Base-by-base conservation (phyloP, 169 alveolate genomes). In the Babesia sp. region DNA sequence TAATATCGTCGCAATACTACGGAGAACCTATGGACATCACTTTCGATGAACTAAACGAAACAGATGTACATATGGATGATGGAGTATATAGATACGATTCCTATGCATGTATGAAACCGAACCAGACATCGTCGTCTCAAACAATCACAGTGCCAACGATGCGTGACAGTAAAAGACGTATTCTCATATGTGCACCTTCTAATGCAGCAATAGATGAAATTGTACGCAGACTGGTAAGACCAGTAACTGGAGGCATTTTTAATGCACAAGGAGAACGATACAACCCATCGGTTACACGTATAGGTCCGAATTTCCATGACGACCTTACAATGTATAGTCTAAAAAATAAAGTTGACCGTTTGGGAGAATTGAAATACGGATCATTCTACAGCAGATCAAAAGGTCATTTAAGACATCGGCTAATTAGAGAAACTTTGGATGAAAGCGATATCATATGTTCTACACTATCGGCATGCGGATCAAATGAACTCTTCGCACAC, bases 151-250 rank as follows among this genome's bases (percentile, higher is more conserved):
- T 45, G 33, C 67, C 71, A 45, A 68, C 29, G n/a, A 53, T 54
- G 33, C 50, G 45, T 24, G 67, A 66, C 57, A 64, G 83, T 44
- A 72, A 80, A 28, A 53, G 86, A 64, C 82, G 93, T 46, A 91
- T 98, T 31, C 85, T 98, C 36, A 96, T 98, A 46, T 98, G 99
- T 73, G 99, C 99, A 24, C 99, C 99, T 26, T 96, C 99, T 36
- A 98, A 98, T 76, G 98, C 99, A 18, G 99, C 99, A 0, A 96
- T 98, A n/a, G 99, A 98, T 87, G 99, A 97, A 84, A 97, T 98
- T 34, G 94, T 97, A 20, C 86, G 96, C 68, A 90, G 98, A n/a
- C 87, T 97, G 53, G 76, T 87, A 48, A 60, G 90, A 18, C 56
- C 85, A 31, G 51, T 83, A 2, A 93, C 90, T 5, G 97, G 94